Evolutionary conservation across 2,329 filamentous ascomycete genomes (phyloP).

Genomic region (Aspergillus novoparasiticus): DNA sequence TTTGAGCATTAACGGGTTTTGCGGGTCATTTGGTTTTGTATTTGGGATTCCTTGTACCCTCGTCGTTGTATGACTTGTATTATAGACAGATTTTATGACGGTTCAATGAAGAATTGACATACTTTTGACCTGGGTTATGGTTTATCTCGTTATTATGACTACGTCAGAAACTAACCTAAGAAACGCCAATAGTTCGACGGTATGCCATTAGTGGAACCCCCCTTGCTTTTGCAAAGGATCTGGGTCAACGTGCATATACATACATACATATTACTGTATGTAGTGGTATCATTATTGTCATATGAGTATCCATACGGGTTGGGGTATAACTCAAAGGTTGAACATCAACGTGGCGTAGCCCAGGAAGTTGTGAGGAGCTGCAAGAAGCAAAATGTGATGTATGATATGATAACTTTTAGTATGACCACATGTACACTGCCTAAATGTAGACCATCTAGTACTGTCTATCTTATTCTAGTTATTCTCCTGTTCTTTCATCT

Average conservation of each 20-base stretch:
- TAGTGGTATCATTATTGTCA: neutral
- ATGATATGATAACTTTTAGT: neutral
- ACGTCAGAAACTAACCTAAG: neutral
- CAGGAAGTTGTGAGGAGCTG: neutral
- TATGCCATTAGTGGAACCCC: neutral
- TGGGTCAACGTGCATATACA: neutral
- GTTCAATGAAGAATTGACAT: neutral
- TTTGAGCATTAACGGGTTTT: neutral
- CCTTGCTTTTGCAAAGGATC: neutral
- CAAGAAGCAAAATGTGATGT: neutral
- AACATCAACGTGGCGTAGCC: neutral
- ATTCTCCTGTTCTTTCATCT: neutral
- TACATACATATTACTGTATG: too few relatives aligned
- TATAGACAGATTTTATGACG: neutral
- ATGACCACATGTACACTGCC: neutral
- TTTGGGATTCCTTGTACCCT: neutral
- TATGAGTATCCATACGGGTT: neutral
- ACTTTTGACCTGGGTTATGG: neutral
- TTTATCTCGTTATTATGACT: neutral
- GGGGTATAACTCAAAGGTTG: neutral
- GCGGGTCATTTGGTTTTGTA: neutral
- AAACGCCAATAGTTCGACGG: neutral
- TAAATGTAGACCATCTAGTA: neutral
- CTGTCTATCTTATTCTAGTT: neutral
- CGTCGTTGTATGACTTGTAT: neutral